phyloP scores from a whole-genome alignment of 2,329 filamentous ascomycete genomes.

The Thelonectria olida region DNA sequence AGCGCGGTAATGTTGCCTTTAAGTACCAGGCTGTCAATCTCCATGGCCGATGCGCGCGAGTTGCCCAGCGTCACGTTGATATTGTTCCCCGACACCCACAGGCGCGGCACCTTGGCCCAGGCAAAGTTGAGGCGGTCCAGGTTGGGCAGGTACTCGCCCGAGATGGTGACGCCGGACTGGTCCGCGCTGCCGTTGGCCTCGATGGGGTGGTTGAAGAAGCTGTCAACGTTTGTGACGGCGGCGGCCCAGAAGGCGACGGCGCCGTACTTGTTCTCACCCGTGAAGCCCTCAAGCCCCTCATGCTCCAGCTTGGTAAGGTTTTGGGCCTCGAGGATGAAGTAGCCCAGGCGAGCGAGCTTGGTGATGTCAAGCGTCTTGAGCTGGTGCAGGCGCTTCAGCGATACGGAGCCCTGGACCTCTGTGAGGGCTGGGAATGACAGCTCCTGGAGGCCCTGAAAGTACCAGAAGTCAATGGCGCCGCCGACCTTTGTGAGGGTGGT shows the following conservation, averaged over 20 bases:
- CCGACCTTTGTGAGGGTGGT: slow-evolving; percentile 24
- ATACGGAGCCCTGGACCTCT: slow-evolving; percentile 14
- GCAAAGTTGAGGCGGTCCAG: slow-evolving; percentile 22
- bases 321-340: slow-evolving; percentile 15
- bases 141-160: slow-evolving; percentile 14
- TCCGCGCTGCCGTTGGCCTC: neutral
- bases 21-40: slow-evolving; percentile 12
- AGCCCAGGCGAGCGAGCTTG: slow-evolving; percentile 18
- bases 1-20: slow-evolving; percentile 14
- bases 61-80: slow-evolving; percentile 22
- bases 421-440: slow-evolving; percentile 22
- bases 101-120: slow-evolving; percentile 13
- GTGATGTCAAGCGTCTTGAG: slow-evolving; percentile 26
- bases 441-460: slow-evolving; percentile 25
- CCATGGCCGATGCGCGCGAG: slow-evolving; percentile 8
- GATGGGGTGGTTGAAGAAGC: slow-evolving; percentile 30
- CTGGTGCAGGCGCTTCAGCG: slow-evolving; percentile 15
- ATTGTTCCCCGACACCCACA: slow-evolving; percentile 5
- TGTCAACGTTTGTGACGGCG: slow-evolving; percentile 22
- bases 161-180: slow-evolving; percentile 10
- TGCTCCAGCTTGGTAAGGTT: slow-evolving; percentile 22
- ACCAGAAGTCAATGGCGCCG: slow-evolving; percentile 14
- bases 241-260: slow-evolving; percentile 7
- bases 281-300: slow-evolving; percentile 24
- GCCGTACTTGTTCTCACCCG: slow-evolving; percentile 4